Evolutionary conservation across 2,329 filamentous ascomycete genomes (phyloP), one percentile per base, ranked within the genome.

Genomic region (Ascochyta lentis): DNA sequence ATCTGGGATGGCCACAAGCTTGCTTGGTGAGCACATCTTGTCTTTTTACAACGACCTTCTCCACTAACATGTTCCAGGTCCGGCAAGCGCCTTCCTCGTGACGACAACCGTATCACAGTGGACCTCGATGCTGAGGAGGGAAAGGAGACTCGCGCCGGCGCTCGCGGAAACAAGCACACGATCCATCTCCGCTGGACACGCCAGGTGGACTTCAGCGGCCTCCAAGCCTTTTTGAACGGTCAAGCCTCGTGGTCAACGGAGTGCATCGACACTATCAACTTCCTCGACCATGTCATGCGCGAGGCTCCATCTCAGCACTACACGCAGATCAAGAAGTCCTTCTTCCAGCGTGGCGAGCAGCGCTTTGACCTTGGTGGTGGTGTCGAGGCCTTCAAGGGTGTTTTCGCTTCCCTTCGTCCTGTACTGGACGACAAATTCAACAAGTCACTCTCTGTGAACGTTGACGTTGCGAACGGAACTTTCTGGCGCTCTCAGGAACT

Each of bases 381-480:
- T 52, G 80, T 95, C 2, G 86, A 92, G 68, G 91, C 92, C 0
- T 88, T 91, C 79, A 96, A 96, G 72, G 95, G 95, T 27, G 89
- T 92, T 4, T 98, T 96, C 67, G 87, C 92, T 9, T 92, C 93
- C 0, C 87, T 97, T 47, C 86, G 92, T 38, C 83, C 94, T 22
- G 89, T 88, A 42, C 83, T 91, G 68, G 57, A 78, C 73, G 67
- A 74, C 65, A 57, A 66, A 60, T 53, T 70, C 60, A 82, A 84
- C 29, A 83, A 85, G 24, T 86, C 85, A 8, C 81, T 98, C 6
- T 86, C 90, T 0, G 79, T 99, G 71, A 98, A 97, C 65, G 86
- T 96, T 10, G 94, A 99, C 68, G 89, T 96, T 27, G 89, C 93
- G 53, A 96, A 98, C 70, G 90, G 91, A 0, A 90, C 90, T 12